These are phyloP conservation scores for Lachnellula hyalina DNA, from an alignment of 2,329 filamentous ascomycete species.

Conservation along the genomic window DNA sequence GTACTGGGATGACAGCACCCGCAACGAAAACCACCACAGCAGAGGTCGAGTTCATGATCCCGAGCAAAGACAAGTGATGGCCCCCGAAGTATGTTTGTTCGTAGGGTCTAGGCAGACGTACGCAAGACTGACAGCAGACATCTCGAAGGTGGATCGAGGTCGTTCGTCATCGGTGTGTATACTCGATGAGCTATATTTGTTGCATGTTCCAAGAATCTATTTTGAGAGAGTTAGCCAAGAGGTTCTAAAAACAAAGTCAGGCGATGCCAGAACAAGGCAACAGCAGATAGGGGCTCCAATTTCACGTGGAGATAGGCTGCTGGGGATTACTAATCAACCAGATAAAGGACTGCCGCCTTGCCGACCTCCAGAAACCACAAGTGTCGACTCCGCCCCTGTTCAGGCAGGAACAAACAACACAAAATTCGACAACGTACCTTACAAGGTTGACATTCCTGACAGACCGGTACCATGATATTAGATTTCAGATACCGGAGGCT, in stretches of 20 bases:
- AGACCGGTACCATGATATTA: not conserved
- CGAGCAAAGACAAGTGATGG: conserved; percentile 2
- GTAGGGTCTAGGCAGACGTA: not conserved
- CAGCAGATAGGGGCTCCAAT: not conserved
- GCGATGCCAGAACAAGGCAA: not conserved
- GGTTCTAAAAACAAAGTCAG: not conserved
- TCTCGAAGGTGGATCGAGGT: not conserved
- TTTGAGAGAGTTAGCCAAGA: not conserved
- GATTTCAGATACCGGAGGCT: not conserved
- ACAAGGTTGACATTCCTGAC: not conserved
- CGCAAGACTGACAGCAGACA: conserved; percentile 1
- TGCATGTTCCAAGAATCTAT: not conserved
- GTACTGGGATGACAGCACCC: not conserved
- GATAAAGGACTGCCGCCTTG: not conserved
- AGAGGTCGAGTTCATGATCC: conserved; percentile 9
- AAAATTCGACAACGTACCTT: not conserved
- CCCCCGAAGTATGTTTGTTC: not conserved
- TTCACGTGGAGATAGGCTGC: not conserved
- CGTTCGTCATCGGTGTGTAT: not conserved
- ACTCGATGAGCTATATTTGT: not conserved
- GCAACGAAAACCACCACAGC: not conserved
- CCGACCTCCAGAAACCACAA: not conserved
- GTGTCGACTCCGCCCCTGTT: not conserved
- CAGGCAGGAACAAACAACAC: not conserved
- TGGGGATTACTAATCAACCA: not conserved